Evolutionary conservation across 371 early-diverging fungal genomes (phyloP).

Genomic region (Blakeslea trispora): DNA sequence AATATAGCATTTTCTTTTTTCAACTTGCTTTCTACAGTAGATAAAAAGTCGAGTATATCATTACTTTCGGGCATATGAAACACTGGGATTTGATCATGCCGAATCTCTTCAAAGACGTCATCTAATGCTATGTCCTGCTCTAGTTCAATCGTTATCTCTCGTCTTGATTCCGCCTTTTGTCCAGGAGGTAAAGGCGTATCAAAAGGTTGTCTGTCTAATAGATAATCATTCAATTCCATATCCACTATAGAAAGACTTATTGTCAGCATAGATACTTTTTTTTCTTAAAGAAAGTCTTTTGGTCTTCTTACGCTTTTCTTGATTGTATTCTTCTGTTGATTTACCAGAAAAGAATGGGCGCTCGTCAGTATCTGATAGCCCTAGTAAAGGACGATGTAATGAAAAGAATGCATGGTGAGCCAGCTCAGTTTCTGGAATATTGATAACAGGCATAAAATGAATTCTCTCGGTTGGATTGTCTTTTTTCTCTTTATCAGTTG

Average conservation of each 20-base stretch:
- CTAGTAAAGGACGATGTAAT: slow-evolving; percentile 50
- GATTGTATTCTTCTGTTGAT: slow-evolving; percentile 14
- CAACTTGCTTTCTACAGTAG: slow-evolving; percentile 35
- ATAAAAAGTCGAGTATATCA: slow-evolving; percentile 44
- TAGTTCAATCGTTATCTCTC: slow-evolving; percentile 4
- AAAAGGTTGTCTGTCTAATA: slow-evolving; percentile 37
- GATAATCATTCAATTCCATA: slow-evolving; percentile 28
- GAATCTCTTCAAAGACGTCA: slow-evolving; percentile 2
- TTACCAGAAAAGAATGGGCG: slow-evolving; percentile 38
- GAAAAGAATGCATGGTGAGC: slow-evolving; percentile 55
- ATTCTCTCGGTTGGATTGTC: slow-evolving; percentile 7
- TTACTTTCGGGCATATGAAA: slow-evolving; percentile 48
- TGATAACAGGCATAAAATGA: slow-evolving; percentile 52
- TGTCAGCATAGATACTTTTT: too few species aligned
- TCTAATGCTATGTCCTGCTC: not conserved
- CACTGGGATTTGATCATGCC: slow-evolving; percentile 28
- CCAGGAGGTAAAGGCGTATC: slow-evolving; percentile 29
- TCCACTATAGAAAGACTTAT: too few species aligned
- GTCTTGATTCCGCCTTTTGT: slow-evolving; percentile 1
- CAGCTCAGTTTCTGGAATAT: slow-evolving; percentile 52
- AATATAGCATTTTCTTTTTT: slow-evolving; percentile 17
- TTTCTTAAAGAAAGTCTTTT: too few species aligned
- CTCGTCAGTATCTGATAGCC: slow-evolving; percentile 39
- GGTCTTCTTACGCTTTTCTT: slow-evolving; percentile 25
- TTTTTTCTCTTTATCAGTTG: slow-evolving; percentile 1